Evolutionary conservation across 805 yeast species (phyloP), one percentile per base, ranked within the genome.

Genomic region (Sugiyamaella mastotermitis): DNA sequence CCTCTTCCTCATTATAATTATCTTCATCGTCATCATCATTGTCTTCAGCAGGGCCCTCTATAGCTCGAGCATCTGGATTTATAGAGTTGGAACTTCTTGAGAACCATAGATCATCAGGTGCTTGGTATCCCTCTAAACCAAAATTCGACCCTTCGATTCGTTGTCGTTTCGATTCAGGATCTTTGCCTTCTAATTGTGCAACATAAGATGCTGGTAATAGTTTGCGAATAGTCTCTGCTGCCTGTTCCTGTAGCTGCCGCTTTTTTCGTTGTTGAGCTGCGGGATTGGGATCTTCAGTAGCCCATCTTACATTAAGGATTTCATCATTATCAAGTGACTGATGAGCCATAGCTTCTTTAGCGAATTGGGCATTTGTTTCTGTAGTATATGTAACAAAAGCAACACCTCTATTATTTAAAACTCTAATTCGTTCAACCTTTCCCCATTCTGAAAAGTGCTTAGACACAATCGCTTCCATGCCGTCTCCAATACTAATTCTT

Each of bases 301-400:
- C 95, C 97, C 97, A 88, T 46, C 84, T 70, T 1, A 88, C 74
- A 43, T 69, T 72, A 31, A 88, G 59, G 0, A 79, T 71, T 45
- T 83, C 95, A 41, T 73, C 71, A 30, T 72, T 77, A 37, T 78
- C 71, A 5, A 88, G 56, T 6, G 83, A 71, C 57, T 90, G 97
- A 31, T 80, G 79, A 27, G 80, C 74, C 95, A 90, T 85, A 1
- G 95, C 95, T 58, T 90, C 97, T 52, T 85, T 84, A 0, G 96
- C 95, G 66, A 90, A 92, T 57, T 90, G 97, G 0, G 97, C 97
- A 53, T 73, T 79, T 15, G 71, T 57, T 50, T 85, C 95, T 24
- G 68, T 57, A 40, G 67, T 68, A 53, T 65, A 90, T 1, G 83
- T 80, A 5, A 92, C 74, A 62, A 90, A 88, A 0, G 88, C 95